Conservation (phyloP, 176 grass and related monocot genomes). For the Echinochloa phyllopogon region DNA sequence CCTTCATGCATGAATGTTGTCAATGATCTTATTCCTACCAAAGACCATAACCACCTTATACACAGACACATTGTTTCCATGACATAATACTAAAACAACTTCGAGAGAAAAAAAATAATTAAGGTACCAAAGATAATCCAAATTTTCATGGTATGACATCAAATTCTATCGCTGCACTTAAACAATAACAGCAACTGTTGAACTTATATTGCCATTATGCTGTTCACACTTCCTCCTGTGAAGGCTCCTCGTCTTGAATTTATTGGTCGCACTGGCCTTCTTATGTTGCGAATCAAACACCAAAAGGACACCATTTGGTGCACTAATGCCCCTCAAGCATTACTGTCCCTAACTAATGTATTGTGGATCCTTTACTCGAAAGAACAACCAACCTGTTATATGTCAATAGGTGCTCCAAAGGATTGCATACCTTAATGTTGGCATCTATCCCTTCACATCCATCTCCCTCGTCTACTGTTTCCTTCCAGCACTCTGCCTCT, state of each 20-base stretch:
- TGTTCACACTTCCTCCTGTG: conserved; percentile 13
- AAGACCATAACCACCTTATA: too few relatives aligned
- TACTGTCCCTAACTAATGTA: conserved; percentile 8
- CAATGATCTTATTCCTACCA: too few relatives aligned
- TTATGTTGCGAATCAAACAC: conserved; percentile 91
- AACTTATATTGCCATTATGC: background rate
- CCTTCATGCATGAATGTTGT: too few relatives aligned
- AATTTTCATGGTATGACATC: background rate
- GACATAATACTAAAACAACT: background rate
- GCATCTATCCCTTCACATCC: conserved; percentile 96
- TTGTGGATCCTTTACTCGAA: conserved; percentile 14
- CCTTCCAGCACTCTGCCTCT: conserved; percentile 94
- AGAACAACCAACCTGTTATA: conserved; percentile 10
- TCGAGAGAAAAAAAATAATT: background rate
- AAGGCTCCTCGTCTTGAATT: conserved; percentile 79
- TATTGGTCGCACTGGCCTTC: conserved; percentile 71
- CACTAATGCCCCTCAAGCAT: conserved; percentile 18
- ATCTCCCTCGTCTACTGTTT: conserved; percentile 96
- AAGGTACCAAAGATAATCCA: background rate
- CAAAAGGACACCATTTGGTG: conserved; percentile 82
- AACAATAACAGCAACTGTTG: background rate
- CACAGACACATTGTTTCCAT: too few relatives aligned
- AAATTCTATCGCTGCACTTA: background rate
- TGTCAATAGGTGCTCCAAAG: conserved; percentile 68
- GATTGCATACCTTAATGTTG: conserved; percentile 92